These are phyloP conservation scores for Bruguiera gymnorhiza DNA, from an alignment of 345 rosid genomes.

Conservation along the genomic window DNA sequence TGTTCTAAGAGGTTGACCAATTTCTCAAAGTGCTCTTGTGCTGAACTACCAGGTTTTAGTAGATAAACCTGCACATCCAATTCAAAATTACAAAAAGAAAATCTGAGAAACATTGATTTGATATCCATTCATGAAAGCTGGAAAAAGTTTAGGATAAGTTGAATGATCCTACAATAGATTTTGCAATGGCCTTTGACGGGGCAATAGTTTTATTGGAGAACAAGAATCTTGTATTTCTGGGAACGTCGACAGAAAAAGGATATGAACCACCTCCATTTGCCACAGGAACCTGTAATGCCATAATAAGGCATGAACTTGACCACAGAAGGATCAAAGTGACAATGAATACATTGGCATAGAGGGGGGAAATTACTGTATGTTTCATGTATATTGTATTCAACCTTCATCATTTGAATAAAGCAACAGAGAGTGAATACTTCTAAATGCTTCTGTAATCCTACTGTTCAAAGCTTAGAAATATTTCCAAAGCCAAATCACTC, in stretches of 20 bases:
- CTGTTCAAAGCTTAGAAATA: no score
- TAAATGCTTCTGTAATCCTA: no score
- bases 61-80: constrained; percentile 68
- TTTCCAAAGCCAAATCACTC: no score
- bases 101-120: constrained; percentile 18
- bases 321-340: neutral
- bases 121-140: constrained; percentile 22
- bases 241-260: constrained; percentile 93
- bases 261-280: constrained; percentile 93
- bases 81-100: constrained; percentile 17
- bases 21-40: constrained; percentile 70
- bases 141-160: constrained; percentile 1
- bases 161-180: constrained; percentile 68
- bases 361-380: neutral
- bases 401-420: no score
- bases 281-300: constrained; percentile 78
- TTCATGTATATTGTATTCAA: no score
- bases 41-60: constrained; percentile 69
- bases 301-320: constrained; percentile 3
- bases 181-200: constrained; percentile 88
- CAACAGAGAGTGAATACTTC: no score
- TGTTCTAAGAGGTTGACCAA: constrained; percentile 98
- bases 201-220: constrained; percentile 74
- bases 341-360: neutral
- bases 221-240: constrained; percentile 88